phyloP scores from a whole-genome alignment of 495 filamentous ascomycete species.

The Tetracladium setigerum region DNA sequence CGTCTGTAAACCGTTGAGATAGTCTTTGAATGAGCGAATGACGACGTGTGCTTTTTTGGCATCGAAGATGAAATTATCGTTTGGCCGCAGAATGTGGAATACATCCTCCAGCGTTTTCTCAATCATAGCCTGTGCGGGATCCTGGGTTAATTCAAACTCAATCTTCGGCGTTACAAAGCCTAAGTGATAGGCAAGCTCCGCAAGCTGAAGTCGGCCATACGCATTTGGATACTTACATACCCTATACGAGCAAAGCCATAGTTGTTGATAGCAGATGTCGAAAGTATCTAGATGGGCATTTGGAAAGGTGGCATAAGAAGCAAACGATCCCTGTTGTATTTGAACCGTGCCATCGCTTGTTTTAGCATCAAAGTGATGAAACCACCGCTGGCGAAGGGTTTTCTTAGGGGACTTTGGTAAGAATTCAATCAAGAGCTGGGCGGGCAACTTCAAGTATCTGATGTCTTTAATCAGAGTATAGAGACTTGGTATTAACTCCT shows the following conservation, averaged over 20 bases:
- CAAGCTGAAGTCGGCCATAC: slow-evolving; percentile 1
- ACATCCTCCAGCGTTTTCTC: neutral
- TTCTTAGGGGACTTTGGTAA: slow-evolving; percentile 5
- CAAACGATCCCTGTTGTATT: neutral
- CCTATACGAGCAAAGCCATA: slow-evolving; percentile 10
- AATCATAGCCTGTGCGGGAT: slow-evolving; percentile 3
- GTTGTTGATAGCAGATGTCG: slow-evolving; percentile 9
- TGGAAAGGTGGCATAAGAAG: slow-evolving; percentile 3
- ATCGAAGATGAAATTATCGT: slow-evolving; percentile 9
- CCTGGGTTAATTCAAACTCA: neutral
- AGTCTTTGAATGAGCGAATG: slow-evolving; percentile 4
- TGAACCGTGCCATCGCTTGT: neutral
- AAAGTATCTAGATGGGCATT: slow-evolving; percentile 2
- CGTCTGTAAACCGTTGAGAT: slow-evolving; percentile 1
- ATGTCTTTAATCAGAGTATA: slow-evolving; percentile 10
- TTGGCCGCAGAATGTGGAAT: slow-evolving; percentile 5
- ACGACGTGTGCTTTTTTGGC: neutral
- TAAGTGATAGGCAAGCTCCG: slow-evolving; percentile 5
- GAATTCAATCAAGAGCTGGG: slow-evolving; percentile 2
- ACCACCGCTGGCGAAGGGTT: slow-evolving; percentile 1
- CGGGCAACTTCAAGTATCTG: slow-evolving; percentile 11
- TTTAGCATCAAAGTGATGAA: neutral
- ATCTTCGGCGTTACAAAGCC: slow-evolving; percentile 9
- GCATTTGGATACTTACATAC: slow-evolving; percentile 3
- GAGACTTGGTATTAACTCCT: slow-evolving; percentile 8